phyloP scores from a whole-genome alignment of 129 eudicot species.

The Cynara cardunculus region DNA sequence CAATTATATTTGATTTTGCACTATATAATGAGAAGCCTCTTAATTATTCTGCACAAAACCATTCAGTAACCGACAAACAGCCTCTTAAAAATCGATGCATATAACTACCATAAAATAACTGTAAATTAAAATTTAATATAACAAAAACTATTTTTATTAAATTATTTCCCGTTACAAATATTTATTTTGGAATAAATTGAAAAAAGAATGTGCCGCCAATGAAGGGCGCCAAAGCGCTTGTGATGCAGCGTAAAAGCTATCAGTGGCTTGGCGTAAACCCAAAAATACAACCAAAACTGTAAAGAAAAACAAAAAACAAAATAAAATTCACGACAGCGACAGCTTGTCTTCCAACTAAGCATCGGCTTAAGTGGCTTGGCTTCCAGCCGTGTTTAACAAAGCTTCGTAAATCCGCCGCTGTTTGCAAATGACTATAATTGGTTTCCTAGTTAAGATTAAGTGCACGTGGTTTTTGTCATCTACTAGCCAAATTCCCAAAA shows the following conservation, averaged over 20 bases:
- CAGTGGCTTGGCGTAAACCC: slow-evolving; percentile 1
- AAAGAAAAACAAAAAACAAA: not conserved
- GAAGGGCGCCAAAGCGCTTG: not conserved
- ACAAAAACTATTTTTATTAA: no score
- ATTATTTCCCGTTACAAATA: not conserved
- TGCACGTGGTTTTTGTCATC: slow-evolving; percentile 36
- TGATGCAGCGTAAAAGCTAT: slow-evolving; percentile 1
- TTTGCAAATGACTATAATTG: slow-evolving; percentile 3
- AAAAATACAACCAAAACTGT: not conserved
- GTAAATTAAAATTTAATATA: no score
- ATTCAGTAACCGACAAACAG: no score
- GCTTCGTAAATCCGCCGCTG: slow-evolving; percentile 36
- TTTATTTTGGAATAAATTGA: not conserved
- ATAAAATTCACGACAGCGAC: slow-evolving; percentile 14
- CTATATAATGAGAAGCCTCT: no score
- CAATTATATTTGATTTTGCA: no score
- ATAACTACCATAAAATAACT: no score
- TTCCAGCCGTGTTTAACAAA: slow-evolving; percentile 14
- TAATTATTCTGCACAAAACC: no score
- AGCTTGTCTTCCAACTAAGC: slow-evolving; percentile 33
- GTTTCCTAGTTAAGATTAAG: slow-evolving; percentile 17
- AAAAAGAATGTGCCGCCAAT: slow-evolving; percentile 14
- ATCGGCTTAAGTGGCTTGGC: slow-evolving; percentile 28
- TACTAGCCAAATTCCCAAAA: not conserved
- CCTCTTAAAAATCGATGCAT: not conserved